Base-by-base conservation (phyloP, 2,329 filamentous ascomycete species). In the Volutella citrinella region DNA sequence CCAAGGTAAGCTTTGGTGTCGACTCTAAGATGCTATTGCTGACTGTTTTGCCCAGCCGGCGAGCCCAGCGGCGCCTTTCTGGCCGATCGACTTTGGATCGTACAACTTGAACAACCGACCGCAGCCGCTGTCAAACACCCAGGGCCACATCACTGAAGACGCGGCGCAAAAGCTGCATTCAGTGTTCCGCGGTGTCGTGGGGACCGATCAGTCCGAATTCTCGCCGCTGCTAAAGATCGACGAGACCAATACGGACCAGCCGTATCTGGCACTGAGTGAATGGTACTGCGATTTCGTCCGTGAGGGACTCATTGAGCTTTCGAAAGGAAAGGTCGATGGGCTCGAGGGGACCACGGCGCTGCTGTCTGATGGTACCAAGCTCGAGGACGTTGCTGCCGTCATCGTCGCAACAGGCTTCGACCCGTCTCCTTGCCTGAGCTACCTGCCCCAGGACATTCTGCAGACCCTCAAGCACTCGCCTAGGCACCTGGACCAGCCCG, bases 321-420 rank as follows among this genome's bases (percentile, higher is more conserved):
- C 62, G 2, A 64, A 59, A 5, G 79, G 79, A 16, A 71, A 69
- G 25, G 43, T 65, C 1, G 48, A 60, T 1, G 57, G 51, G 0
- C 33, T 73, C 5, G 46, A 39, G 0, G 66, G 52, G 12, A 55
- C 47, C n/a, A 59, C 56, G 2, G 69, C 56, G 8, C 65, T 44
- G 0, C 39, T 69, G 13, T 50, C 51, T 0, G 39, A 47, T 7
- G 46, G 47, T 3, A 52, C 47, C 4, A 47, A 54, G 18, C 56
- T 87, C 4, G 54, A 71, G 0, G 64, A 82, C 30, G 61, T 90
- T 19, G 76, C 74, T 1, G 83, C 80, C 0, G 70, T 93, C 10
- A 68, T 94, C 3, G 70, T 87, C 13, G 86, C 86, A 0, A 91
- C 85, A 0, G 87, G 87, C 2, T 94, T 87, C 53, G 75, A 80